Evolutionary conservation across 352 stramenopile species (phyloP).

Genomic region (Peronospora farinosa): DNA sequence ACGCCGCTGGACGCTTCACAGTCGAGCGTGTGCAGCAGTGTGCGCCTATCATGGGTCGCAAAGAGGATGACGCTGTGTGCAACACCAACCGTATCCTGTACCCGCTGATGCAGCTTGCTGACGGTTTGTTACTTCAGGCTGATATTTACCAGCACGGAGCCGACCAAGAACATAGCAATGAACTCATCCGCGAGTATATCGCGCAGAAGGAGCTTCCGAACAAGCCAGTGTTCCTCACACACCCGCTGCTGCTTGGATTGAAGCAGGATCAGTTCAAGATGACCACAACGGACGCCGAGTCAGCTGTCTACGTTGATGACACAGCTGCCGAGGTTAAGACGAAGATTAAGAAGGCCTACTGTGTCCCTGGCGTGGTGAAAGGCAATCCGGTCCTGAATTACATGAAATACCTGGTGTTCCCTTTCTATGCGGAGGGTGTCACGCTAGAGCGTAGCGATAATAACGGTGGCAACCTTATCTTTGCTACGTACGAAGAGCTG

Average conservation of each 20-base stretch:
- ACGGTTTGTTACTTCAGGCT: conserved; percentile 97
- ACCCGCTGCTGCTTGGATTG: conserved; percentile 96
- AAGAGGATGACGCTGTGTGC: conserved; percentile 68
- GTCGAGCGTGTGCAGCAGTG: conserved; percentile 95
- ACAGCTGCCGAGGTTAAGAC: conserved; percentile 89
- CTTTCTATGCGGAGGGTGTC: conserved; percentile 57
- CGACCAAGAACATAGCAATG: conserved; percentile 94
- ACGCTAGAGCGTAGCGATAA: conserved; percentile 80
- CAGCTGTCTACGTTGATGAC: conserved; percentile 98
- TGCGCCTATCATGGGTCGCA: conserved; percentile 97
- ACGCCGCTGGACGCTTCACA: conserved; percentile 85
- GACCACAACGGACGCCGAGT: conserved; percentile 97
- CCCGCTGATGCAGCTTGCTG: conserved; percentile 96
- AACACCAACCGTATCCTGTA: conserved; percentile 94
- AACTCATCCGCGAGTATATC: conserved; percentile 96
- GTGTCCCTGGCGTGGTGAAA: conserved; percentile 81
- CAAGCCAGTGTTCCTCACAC: conserved; percentile 91
- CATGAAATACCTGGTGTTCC: conserved; percentile 94
- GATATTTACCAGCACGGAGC: conserved; percentile 98
- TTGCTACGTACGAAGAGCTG: conserved; percentile 87
- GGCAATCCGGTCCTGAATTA: conserved; percentile 95
- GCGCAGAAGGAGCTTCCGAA: conserved; percentile 69
- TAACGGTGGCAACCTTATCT: conserved; percentile 82
- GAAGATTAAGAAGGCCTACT: conserved; percentile 99
- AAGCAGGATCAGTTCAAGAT: conserved; percentile 99